Base-by-base conservation (phyloP, 495 filamentous ascomycete species). In the Massariosphaeria phaeospora region DNA sequence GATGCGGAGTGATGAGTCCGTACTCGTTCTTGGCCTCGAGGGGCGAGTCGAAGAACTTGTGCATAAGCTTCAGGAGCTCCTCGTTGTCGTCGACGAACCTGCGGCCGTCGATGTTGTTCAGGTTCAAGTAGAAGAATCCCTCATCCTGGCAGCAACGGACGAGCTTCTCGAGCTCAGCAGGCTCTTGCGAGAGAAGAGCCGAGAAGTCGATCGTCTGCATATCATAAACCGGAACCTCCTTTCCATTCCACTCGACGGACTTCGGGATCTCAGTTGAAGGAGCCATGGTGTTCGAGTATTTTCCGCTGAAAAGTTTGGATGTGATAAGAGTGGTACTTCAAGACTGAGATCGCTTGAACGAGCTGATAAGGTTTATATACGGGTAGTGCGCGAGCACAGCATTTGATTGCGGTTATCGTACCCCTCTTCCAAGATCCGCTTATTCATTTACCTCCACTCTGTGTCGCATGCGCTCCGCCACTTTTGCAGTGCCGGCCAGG, bases 61-160 rank as follows among this genome's bases (percentile, higher is more conserved):
- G 60, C 72, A 78, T 77, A 33, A 79, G 70, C 55, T 74, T 70
- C 36, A 76, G 69, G 21, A 71, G 71, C 54, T 75, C 69, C 57
- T 73, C 66, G 58, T 72, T 69, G 64, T 76, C 72, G 31, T 69
- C 66, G 51, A 76, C 65, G 67, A 75, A 68, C 26, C 73, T 48
- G 57, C 71, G 68, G 63, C 72, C 73, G 63, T 76, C 73, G 55
- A 76, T 74, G 54, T 65, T 64, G 2, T 52, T 8, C 25, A 80
- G 71, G 65, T 80, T 73, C 44, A 80, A 75, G 61, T 80, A 76
- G 67, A 82, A 80, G 72, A 77, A 77, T 11, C 78, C 79, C 13
- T 73, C 65, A 12, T 73, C 66, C 55, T 73, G 69, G 63, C 76
- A 79, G 39, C 67, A 69, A 15, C 68, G 60, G 54, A 77, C 57